Conservation (phyloP, 2,329 filamentous ascomycete genomes). For the Alternaria panax region DNA sequence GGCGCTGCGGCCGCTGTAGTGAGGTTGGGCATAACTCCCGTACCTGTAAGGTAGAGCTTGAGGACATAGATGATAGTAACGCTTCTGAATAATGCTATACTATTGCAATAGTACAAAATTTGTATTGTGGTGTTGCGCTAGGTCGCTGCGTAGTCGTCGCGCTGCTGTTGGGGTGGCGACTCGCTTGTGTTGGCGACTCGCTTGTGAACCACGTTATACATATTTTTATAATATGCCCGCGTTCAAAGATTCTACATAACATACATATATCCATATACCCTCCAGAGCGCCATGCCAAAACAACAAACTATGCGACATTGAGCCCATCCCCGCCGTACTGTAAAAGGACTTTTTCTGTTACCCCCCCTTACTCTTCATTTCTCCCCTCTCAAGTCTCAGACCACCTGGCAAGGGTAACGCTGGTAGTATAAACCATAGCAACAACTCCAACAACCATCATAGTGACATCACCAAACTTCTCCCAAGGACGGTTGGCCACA, state of each 20-base stretch:
- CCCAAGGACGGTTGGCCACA: conserved; percentile 64
- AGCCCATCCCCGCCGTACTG: background rate
- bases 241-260: background rate
- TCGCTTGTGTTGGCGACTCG: too few species aligned
- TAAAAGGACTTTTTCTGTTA: background rate
- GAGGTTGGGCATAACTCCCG: too few species aligned
- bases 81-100: too few species aligned
- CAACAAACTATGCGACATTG: conserved; percentile 9
- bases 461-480: conserved; percentile 66
- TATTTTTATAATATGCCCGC: background rate
- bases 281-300: background rate
- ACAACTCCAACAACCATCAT: conserved; percentile 72
- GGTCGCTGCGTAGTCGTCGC: too few species aligned
- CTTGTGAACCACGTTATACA: too few species aligned
- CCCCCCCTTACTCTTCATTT: background rate
- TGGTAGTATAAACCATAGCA: conserved; percentile 76
- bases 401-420: conserved; percentile 62
- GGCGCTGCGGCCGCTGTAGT: too few species aligned
- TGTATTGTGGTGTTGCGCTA: too few species aligned
- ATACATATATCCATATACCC: background rate
- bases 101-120: too few species aligned
- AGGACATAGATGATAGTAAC: too few species aligned
- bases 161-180: too few species aligned
- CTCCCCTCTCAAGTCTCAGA: conserved; percentile 17
- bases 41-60: too few species aligned